Conservation (phyloP, 805 yeast species). For the Hanseniaspora mollemarum region DNA sequence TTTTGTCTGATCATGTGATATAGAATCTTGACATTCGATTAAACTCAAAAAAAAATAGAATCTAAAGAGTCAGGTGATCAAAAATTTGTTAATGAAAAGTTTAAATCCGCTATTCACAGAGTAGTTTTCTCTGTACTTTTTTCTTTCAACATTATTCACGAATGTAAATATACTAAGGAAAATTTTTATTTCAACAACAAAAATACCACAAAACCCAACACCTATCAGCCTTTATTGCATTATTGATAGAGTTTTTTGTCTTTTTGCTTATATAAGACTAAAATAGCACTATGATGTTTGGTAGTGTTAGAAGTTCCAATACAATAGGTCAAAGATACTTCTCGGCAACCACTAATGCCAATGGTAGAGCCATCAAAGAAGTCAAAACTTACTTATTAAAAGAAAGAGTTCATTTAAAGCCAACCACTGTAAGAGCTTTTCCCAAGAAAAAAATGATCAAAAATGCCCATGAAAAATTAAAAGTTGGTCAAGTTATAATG, state of each 20-base stretch:
- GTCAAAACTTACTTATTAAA: constrained; percentile 5
- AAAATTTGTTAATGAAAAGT: too few relatives aligned
- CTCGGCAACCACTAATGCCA: constrained; percentile 1
- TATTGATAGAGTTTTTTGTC: neutral
- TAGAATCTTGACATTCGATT: too few relatives aligned
- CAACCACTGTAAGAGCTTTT: constrained; percentile 7
- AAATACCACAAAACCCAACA: too few relatives aligned
- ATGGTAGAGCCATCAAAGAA: constrained; percentile 15
- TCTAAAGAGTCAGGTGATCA: too few relatives aligned
- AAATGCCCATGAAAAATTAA: neutral
- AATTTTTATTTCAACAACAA: too few relatives aligned
- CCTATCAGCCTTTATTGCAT: too few relatives aligned
- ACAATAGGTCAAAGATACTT: constrained; percentile 9
- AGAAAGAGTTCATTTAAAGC: constrained; percentile 13
- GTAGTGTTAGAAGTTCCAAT: neutral
- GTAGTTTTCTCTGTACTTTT: too few relatives aligned
- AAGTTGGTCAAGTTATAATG: constrained; percentile 7
- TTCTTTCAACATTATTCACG: too few relatives aligned
- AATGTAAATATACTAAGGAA: too few relatives aligned
- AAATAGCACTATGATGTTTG: neutral
- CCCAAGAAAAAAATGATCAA: neutral
- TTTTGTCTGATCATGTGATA: too few relatives aligned
- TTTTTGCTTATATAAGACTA: neutral
- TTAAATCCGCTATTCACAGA: too few relatives aligned
- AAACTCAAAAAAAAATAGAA: too few relatives aligned